phyloP scores from a whole-genome alignment of 2,329 filamentous ascomycete genomes.

The Periglandula ipomoeae region DNA sequence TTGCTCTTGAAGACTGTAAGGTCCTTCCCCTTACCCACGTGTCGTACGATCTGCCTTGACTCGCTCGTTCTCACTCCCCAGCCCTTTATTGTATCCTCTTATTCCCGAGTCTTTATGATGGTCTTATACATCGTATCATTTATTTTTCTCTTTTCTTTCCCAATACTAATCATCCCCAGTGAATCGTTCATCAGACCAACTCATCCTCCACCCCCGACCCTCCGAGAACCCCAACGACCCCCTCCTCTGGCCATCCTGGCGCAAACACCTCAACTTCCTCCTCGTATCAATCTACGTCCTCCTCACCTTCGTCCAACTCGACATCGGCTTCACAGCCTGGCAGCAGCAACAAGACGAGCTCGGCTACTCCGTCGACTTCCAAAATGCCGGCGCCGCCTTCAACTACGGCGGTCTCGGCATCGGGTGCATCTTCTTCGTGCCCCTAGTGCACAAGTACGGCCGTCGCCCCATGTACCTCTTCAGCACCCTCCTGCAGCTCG shows the following conservation, averaged over 20 bases:
- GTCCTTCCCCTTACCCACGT: too few relatives aligned
- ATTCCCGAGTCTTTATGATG: too few relatives aligned
- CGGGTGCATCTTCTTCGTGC: slow-evolving; percentile 25
- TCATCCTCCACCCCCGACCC: slow-evolving; percentile 9
- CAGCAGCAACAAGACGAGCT: slow-evolving; percentile 15
- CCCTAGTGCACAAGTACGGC: slow-evolving; percentile 24
- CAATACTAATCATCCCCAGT: not conserved
- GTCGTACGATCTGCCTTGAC: too few relatives aligned
- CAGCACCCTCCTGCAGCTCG: slow-evolving; percentile 11
- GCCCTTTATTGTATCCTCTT: too few relatives aligned
- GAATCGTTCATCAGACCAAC: not conserved
- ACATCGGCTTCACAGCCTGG: slow-evolving; percentile 8
- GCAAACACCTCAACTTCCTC: slow-evolving; percentile 24
- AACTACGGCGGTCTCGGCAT: slow-evolving; percentile 22
- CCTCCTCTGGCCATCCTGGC: slow-evolving; percentile 4
- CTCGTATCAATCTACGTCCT: slow-evolving; percentile 54
- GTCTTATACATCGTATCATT: too few relatives aligned
- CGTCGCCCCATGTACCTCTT: slow-evolving; percentile 23
- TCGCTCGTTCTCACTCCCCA: too few relatives aligned
- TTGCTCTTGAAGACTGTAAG: slow-evolving; percentile 6
- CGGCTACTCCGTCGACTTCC: slow-evolving; percentile 14
- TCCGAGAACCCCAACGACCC: slow-evolving; percentile 10
- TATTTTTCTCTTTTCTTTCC: too few relatives aligned
- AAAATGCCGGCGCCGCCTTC: slow-evolving; percentile 18
- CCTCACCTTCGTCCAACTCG: slow-evolving; percentile 57